A percentile compares a stretch with the other conserved stretches of the same genome.
Evolutionary conservation across 495 filamentous ascomycete genomes (phyloP).

Genomic region (Xylaria curta): DNA sequence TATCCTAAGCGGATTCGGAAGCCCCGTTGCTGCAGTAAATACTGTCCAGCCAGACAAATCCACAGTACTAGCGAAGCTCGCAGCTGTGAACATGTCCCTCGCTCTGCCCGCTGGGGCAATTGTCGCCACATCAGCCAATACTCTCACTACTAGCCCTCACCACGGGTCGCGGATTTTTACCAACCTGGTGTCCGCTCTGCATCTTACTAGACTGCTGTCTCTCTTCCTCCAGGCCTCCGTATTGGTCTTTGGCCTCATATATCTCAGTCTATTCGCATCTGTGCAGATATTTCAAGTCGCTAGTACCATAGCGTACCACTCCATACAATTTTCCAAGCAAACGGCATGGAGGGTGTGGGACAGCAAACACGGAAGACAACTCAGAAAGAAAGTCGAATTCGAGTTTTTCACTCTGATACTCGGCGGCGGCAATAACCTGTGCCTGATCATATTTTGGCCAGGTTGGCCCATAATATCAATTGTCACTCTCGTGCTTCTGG

Average conservation of each 20-base stretch:
- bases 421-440: slow-evolving; percentile 48
- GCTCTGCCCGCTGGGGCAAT: slow-evolving; percentile 23
- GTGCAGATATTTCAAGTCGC: slow-evolving; percentile 29
- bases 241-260: slow-evolving; percentile 29
- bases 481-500: slow-evolving; percentile 18
- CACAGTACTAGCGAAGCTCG: not conserved
- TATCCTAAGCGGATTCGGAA: not conserved
- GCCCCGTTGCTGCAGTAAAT: not conserved
- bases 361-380: slow-evolving; percentile 32
- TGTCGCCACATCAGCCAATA: slow-evolving; percentile 36
- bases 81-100: not conserved
- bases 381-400: slow-evolving; percentile 50
- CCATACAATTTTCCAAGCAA: slow-evolving; percentile 3
- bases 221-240: slow-evolving; percentile 37
- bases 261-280: slow-evolving; percentile 31
- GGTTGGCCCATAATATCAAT: slow-evolving; percentile 52
- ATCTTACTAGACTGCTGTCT: slow-evolving; percentile 34
- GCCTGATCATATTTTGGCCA: slow-evolving; percentile 56
- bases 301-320: slow-evolving; percentile 23
- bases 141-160: not conserved
- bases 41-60: not conserved
- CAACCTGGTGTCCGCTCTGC: not conserved
- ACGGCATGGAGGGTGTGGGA: slow-evolving; percentile 39
- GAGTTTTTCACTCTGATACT: slow-evolving; percentile 53
- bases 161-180: not conserved